A percentile compares a stretch with the other conserved stretches of the same genome.
These are phyloP conservation scores for Kickxella alabastrina DNA, from an alignment of 192 early-diverging fungal species.

Conservation along the genomic window DNA sequence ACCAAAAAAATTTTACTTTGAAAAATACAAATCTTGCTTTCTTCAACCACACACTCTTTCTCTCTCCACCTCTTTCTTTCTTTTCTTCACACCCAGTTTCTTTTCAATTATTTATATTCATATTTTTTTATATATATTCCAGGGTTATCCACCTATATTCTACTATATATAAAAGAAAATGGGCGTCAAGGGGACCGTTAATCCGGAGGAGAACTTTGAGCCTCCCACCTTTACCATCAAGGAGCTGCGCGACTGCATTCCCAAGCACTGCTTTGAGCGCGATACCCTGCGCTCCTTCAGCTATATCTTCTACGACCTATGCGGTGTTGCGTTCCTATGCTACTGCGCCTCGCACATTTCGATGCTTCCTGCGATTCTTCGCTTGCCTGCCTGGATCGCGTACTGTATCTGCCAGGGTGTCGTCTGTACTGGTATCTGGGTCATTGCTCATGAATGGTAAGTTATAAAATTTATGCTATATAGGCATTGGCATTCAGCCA, in stretches of 20 bases:
- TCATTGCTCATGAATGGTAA: slow-evolving; percentile 82
- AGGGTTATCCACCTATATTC: too few species aligned
- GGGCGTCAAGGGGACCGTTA: slow-evolving; percentile 33
- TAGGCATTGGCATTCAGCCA: too few species aligned
- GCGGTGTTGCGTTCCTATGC: slow-evolving; percentile 59
- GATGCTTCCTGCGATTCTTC: slow-evolving; percentile 47
- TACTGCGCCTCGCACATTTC: slow-evolving; percentile 71
- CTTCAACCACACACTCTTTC: too few species aligned
- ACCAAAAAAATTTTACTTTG: too few species aligned
- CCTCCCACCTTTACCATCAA: slow-evolving; percentile 82
- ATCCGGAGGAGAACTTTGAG: slow-evolving; percentile 47
- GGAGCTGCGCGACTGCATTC: slow-evolving; percentile 84
- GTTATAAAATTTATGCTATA: too few species aligned
- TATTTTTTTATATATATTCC: background rate
- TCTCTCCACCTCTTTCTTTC: too few species aligned
- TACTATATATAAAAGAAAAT: slow-evolving; percentile 5
- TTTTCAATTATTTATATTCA: background rate
- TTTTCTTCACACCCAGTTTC: background rate
- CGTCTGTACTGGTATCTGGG: slow-evolving; percentile 87
- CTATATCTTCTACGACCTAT: slow-evolving; percentile 77
- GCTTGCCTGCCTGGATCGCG: slow-evolving; percentile 63
- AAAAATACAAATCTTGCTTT: too few species aligned
- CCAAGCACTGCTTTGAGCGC: slow-evolving; percentile 91
- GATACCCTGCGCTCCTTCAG: slow-evolving; percentile 72
- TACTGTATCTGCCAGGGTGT: slow-evolving; percentile 86